A percentile compares a stretch with the other conserved stretches of the same genome.
Conservation (phyloP, 176 grass and related monocot genomes). For the Phoenix dactylifera region DNA sequence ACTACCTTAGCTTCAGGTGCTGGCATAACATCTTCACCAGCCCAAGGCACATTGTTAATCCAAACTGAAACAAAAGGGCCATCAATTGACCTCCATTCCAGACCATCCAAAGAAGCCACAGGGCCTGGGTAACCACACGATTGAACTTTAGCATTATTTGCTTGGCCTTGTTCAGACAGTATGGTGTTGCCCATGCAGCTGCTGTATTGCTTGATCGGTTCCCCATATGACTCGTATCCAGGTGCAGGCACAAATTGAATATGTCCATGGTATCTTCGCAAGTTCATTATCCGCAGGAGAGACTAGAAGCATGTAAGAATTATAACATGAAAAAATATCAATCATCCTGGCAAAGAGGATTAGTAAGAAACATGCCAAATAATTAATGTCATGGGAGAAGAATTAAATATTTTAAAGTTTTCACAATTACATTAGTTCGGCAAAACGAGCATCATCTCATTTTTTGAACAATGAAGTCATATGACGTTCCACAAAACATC, state of each 20-base stretch:
- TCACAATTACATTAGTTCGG: no score
- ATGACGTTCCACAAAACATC: no score
- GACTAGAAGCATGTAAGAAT: constrained; percentile 35
- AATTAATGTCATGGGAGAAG: no score
- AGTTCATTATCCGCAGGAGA: constrained; percentile 49
- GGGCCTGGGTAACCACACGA: constrained; percentile 40
- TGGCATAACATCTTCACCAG: constrained; percentile 56
- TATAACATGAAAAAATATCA: no score
- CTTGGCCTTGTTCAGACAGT: constrained; percentile 16
- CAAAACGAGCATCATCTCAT: no score
- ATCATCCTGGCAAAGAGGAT: no score
- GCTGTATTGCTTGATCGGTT: constrained; percentile 34
- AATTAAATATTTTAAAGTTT: no score
- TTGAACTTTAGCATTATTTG: constrained; percentile 18
- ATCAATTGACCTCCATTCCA: constrained; percentile 68
- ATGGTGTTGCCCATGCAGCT: constrained; percentile 7
- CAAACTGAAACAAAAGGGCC: constrained; percentile 82
- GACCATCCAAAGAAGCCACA: constrained; percentile 26
- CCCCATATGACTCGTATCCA: constrained; percentile 63
- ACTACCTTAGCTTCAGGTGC: constrained; percentile 78
- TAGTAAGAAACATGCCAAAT: no score
- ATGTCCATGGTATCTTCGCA: constrained; percentile 60
- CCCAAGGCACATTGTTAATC: constrained; percentile 78
- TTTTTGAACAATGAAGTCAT: no score
- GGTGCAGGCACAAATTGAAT: constrained; percentile 69